phyloP scores from a whole-genome alignment of 805 yeast genomes.

The Kodamaea jinghongensis region DNA sequence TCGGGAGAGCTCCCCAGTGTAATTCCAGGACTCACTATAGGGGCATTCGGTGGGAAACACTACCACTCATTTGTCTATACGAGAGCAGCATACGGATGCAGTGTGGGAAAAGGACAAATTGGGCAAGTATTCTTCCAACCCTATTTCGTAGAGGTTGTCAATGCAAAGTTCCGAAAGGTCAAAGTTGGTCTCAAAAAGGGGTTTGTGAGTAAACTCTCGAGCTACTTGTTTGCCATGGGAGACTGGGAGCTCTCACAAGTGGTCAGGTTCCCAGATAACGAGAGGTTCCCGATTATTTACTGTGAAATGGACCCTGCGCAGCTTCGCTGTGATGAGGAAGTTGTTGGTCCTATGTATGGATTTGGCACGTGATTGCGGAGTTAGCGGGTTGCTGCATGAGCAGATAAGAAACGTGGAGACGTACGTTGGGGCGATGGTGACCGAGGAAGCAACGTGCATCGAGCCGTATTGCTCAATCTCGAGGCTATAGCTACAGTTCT shows the following conservation, averaged over 20 bases:
- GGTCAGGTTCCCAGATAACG: conserved; percentile 2
- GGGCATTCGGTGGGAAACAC: too few species aligned
- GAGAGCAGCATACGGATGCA: conserved; percentile 15
- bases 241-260: conserved; percentile 10
- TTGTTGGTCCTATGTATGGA: conserved; percentile 4
- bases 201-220: background rate
- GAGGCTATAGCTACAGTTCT: too few species aligned
- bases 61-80: too few species aligned
- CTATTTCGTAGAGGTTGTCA: conserved; percentile 11
- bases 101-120: conserved; percentile 15
- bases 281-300: conserved; percentile 14
- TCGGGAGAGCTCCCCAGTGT: too few species aligned
- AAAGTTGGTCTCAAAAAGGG: conserved; percentile 4
- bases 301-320: conserved; percentile 19
- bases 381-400: background rate
- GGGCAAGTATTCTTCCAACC: conserved; percentile 24
- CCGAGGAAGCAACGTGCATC: background rate
- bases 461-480: too few species aligned
- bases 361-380: conserved; percentile 1
- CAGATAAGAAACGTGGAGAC: background rate
- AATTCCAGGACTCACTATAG: too few species aligned
- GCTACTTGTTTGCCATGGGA: conserved; percentile 2
- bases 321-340: conserved; percentile 12
- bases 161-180: conserved; percentile 13
- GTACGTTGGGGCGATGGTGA: background rate